Percentiles rank a stretch among this genome's conserved stretches.
These are phyloP conservation scores for Dactylellina parvicollis DNA, from an alignment of 2,329 filamentous ascomycete species.

Conservation along the genomic window DNA sequence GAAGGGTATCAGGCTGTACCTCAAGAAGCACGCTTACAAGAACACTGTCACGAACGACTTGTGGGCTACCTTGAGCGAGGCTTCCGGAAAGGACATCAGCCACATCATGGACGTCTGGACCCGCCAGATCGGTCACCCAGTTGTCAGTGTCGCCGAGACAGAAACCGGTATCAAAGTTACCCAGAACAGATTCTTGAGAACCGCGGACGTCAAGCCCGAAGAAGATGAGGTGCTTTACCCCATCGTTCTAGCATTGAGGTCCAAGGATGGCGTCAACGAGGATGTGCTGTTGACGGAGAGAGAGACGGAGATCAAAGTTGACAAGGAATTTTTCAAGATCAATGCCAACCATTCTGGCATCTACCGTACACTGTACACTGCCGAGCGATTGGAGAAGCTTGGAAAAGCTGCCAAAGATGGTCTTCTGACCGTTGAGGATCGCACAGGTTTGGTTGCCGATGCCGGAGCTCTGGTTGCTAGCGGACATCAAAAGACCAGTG, in stretches of 20 bases:
- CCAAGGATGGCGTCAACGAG: slow-evolving; percentile 83
- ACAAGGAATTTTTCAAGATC: slow-evolving; percentile 91
- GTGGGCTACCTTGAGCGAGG: slow-evolving; percentile 86
- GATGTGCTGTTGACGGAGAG: slow-evolving; percentile 76
- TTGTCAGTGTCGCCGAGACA: slow-evolving; percentile 79
- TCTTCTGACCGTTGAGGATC: slow-evolving; percentile 84
- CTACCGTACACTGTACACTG: slow-evolving; percentile 87
- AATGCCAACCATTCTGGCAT: slow-evolving; percentile 94
- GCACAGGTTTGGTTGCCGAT: slow-evolving; percentile 93
- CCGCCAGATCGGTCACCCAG: slow-evolving; percentile 92
- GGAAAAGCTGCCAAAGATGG: slow-evolving; percentile 84
- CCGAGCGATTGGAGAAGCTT: slow-evolving; percentile 84
- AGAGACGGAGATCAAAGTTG: slow-evolving; percentile 79
- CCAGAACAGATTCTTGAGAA: slow-evolving; percentile 94
- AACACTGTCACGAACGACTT: slow-evolving; percentile 89
- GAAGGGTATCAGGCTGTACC: slow-evolving; percentile 86
- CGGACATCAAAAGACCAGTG: slow-evolving; percentile 92
- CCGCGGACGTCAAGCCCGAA: slow-evolving; percentile 90
- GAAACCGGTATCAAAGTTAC: slow-evolving; percentile 82
- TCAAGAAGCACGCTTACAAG: slow-evolving; percentile 95
- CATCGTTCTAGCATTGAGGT: slow-evolving; percentile 85
- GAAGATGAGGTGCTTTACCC: slow-evolving; percentile 90
- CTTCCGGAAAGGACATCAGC: slow-evolving; percentile 89
- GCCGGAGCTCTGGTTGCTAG: slow-evolving; percentile 88
- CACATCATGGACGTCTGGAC: slow-evolving; percentile 96